A percentile compares a stretch with the other conserved stretches of the same genome.
These are phyloP conservation scores for Penicillium coffeae DNA, from an alignment of 495 filamentous ascomycete species.

Conservation along the genomic window DNA sequence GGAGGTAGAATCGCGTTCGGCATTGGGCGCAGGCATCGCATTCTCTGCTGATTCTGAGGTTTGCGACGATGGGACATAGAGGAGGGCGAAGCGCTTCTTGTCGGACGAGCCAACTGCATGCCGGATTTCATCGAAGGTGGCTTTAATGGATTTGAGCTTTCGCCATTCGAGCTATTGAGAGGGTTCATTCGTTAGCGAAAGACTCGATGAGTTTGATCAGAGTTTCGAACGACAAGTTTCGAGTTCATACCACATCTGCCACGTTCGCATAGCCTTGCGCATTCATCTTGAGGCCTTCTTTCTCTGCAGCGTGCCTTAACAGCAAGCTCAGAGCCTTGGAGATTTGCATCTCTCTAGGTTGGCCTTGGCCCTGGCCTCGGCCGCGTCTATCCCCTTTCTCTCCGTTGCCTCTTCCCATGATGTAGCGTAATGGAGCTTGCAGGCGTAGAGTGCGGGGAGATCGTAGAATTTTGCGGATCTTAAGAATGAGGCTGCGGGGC, in stretches of 20 bases:
- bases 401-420: constrained; percentile 1
- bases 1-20: no score
- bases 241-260: constrained; percentile 63
- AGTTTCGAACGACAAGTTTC: neutral
- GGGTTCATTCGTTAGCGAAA: neutral
- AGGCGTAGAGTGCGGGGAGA: constrained; percentile 2
- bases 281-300: constrained; percentile 72
- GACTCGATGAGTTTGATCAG: neutral
- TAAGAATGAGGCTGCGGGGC: constrained; percentile 9
- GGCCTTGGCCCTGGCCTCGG: constrained; percentile 16
- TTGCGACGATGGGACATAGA: constrained; percentile 39
- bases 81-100: constrained; percentile 81
- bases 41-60: constrained; percentile 15
- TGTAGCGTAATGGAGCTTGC: neutral
- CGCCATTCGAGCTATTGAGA: constrained; percentile 60
- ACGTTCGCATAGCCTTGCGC: constrained; percentile 76
- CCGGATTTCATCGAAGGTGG: constrained; percentile 70
- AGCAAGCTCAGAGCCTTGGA: constrained; percentile 79
- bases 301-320: constrained; percentile 77
- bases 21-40: constrained; percentile 1
- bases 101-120: constrained; percentile 70
- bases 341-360: constrained; percentile 57
- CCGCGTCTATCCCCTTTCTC: constrained; percentile 10
- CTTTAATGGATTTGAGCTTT: constrained; percentile 62
- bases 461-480: constrained; percentile 5